phyloP scores from a whole-genome alignment of 2,329 filamentous ascomycete species.

The Penicillium brevicompactum region DNA sequence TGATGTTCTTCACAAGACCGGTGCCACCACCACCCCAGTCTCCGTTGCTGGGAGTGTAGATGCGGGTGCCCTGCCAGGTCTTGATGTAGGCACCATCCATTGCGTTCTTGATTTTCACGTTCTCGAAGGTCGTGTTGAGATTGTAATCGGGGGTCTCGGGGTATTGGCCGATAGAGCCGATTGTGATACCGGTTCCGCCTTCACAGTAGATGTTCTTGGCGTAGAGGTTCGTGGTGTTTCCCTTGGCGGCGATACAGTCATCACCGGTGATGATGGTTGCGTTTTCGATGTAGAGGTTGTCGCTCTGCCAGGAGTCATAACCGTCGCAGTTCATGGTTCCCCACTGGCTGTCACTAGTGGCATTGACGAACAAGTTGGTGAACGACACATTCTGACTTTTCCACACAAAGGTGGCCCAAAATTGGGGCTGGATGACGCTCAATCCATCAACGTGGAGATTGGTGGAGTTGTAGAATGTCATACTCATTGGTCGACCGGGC shows the following conservation, averaged over 20 bases:
- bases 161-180: conserved; percentile 45
- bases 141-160: conserved; percentile 38
- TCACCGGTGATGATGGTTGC: conserved; percentile 13
- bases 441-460: conserved; percentile 54
- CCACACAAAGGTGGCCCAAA: conserved; percentile 53
- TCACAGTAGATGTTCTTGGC: conserved; percentile 44
- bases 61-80: conserved; percentile 26
- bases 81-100: conserved; percentile 28
- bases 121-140: conserved; percentile 42
- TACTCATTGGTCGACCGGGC: conserved; percentile 53
- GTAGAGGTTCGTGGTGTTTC: conserved; percentile 24
- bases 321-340: conserved; percentile 49
- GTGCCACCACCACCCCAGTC: conserved; percentile 26
- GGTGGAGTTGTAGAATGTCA: conserved; percentile 54
- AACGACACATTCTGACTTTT: conserved; percentile 54
- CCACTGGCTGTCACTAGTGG: conserved; percentile 49
- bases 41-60: conserved; percentile 22
- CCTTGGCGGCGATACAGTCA: conserved; percentile 12
- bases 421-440: conserved; percentile 52
- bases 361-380: conserved; percentile 56
- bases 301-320: conserved; percentile 11
- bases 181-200: conserved; percentile 40
- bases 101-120: conserved; percentile 25
- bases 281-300: conserved; percentile 9
- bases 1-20: conserved; percentile 12